phyloP scores from a whole-genome alignment of 768 basidiomycete genomes.

The Serendipita sp. region DNA sequence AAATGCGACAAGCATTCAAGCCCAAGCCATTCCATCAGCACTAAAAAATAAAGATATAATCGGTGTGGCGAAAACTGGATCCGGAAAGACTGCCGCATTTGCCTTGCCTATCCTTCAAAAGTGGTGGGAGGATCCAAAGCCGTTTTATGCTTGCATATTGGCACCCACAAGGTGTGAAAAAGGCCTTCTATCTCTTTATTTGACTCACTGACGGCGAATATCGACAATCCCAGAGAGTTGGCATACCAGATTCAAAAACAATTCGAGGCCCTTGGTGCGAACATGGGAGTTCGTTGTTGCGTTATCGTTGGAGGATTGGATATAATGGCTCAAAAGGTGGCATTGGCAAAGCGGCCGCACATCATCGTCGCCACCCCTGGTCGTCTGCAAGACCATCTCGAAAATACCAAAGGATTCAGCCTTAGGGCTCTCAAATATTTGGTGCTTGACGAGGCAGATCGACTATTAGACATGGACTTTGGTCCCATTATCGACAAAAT shows the following conservation, averaged over 20 bases:
- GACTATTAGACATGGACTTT: slow-evolving; percentile 91
- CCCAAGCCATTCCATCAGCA: slow-evolving; percentile 69
- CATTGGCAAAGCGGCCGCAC: slow-evolving; percentile 86
- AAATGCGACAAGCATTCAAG: slow-evolving; percentile 81
- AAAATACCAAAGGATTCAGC: slow-evolving; percentile 94
- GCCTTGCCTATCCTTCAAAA: slow-evolving; percentile 91
- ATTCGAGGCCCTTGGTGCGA: slow-evolving; percentile 78
- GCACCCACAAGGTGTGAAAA: slow-evolving; percentile 61
- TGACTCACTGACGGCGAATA: neutral
- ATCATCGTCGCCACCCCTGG: slow-evolving; percentile 93
- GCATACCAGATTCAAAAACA: slow-evolving; percentile 98
- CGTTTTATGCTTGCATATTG: slow-evolving; percentile 81
- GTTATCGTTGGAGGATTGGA: slow-evolving; percentile 95
- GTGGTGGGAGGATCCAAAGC: slow-evolving; percentile 88
- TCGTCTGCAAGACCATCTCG: slow-evolving; percentile 80
- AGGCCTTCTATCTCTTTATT: neutral
- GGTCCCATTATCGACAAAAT: slow-evolving; percentile 92
- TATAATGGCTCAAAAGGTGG: slow-evolving; percentile 76
- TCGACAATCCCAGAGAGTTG: slow-evolving; percentile 42
- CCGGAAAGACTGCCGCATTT: slow-evolving; percentile 96
- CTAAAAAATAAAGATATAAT: slow-evolving; percentile 89
- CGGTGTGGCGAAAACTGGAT: slow-evolving; percentile 94
- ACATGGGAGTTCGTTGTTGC: slow-evolving; percentile 81
- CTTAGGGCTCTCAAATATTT: slow-evolving; percentile 73
- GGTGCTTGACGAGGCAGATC: slow-evolving; percentile 95